These are phyloP conservation scores for Fusarium penzigii DNA, from an alignment of 2,329 filamentous ascomycete species.

Conservation along the genomic window DNA sequence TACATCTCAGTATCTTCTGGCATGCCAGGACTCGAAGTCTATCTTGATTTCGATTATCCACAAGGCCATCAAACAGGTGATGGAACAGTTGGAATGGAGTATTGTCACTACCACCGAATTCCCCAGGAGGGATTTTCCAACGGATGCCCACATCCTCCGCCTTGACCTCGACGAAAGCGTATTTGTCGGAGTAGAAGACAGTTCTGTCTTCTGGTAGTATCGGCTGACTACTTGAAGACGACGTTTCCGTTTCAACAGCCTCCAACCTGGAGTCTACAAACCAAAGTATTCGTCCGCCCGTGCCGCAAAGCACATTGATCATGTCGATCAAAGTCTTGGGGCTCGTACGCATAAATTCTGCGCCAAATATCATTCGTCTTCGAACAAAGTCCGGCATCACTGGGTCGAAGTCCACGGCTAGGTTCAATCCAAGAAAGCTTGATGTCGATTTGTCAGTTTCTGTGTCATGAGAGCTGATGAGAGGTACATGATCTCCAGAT, in stretches of 20 bases:
- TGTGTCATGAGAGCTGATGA: neutral
- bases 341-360: neutral
- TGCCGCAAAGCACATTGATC: neutral
- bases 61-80: neutral
- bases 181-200: constrained; percentile 5
- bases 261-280: constrained; percentile 8
- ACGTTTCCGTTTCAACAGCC: neutral
- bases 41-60: neutral
- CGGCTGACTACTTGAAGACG: neutral
- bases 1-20: neutral
- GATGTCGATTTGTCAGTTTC: neutral
- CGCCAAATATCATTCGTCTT: neutral
- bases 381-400: neutral
- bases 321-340: neutral
- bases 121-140: neutral
- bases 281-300: constrained; percentile 5
- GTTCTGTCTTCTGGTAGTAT: rapidly evolving
- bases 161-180: constrained; percentile 5
- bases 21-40: constrained; percentile 1
- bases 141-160: neutral
- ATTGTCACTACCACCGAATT: neutral
- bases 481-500: neutral
- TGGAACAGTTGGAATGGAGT: constrained; percentile 5
- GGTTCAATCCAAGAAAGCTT: constrained; percentile 9
- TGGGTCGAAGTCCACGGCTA: constrained; percentile 13